phyloP scores from a whole-genome alignment of 148 eudicot genomes.

The Salicornia ramosissima region DNA sequence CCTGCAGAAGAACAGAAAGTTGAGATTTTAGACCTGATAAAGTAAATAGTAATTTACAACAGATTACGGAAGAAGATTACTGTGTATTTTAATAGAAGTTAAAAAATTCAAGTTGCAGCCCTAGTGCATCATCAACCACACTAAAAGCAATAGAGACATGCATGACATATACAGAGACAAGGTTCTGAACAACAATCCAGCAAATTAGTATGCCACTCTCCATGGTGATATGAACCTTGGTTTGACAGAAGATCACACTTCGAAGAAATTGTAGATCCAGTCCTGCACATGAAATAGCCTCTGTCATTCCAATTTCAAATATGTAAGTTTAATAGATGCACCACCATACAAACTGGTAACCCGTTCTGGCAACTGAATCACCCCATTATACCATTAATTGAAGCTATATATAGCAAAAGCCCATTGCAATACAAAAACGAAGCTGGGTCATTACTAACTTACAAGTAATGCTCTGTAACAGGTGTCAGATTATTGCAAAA shows the following conservation, averaged over 20 bases:
- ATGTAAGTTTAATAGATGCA: background rate
- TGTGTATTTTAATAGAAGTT: too few relatives aligned
- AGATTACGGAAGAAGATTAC: background rate
- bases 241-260: constrained; percentile 51
- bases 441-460: background rate
- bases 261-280: constrained; percentile 61
- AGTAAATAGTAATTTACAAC: background rate
- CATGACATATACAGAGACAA: constrained; percentile 59
- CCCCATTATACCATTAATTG: background rate
- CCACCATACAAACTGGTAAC: background rate
- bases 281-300: constrained; percentile 40
- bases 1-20: constrained; percentile 47
- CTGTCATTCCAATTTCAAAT: background rate
- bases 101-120: too few relatives aligned
- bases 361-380: background rate
- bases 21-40: too few relatives aligned
- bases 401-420: too few relatives aligned
- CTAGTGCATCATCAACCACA: too few relatives aligned
- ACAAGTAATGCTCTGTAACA: background rate
- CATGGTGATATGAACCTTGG: constrained; percentile 38
- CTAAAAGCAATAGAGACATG: background rate
- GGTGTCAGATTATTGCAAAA: too few relatives aligned
- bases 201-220: constrained; percentile 87
- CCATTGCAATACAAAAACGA: background rate
- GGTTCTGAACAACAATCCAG: constrained; percentile 97